Percentiles rank a stretch among this genome's conserved stretches.
These are phyloP conservation scores for Acaromyces ingoldii DNA, from an alignment of 1,284 basidiomycete species.

Conservation along the genomic window DNA sequence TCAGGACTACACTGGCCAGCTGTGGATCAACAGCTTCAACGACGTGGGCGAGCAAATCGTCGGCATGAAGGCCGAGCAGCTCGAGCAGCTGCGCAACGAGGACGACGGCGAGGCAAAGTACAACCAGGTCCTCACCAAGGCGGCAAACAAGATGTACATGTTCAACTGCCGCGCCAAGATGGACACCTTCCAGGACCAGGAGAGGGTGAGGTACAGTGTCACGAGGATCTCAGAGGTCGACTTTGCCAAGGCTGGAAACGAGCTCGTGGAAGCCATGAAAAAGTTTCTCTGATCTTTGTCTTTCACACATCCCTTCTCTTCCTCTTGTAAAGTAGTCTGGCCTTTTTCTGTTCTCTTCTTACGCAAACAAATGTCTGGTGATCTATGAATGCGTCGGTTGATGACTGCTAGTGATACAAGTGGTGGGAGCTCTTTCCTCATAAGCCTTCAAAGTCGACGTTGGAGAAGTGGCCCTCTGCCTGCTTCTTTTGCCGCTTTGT, in stretches of 20 bases:
- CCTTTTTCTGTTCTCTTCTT: neutral
- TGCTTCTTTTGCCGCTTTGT: constrained; percentile 15
- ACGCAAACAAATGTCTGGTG: neutral
- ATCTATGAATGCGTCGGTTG: too few relatives aligned
- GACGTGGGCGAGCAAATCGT: constrained; percentile 73
- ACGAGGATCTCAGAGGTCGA: constrained; percentile 31
- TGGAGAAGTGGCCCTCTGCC: neutral
- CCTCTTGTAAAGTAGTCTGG: neutral
- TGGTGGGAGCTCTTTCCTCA: too few relatives aligned
- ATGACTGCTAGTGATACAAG: too few relatives aligned
- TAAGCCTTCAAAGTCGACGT: neutral
- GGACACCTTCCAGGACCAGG: constrained; percentile 41
- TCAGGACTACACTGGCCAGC: constrained; percentile 79
- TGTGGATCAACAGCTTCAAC: constrained; percentile 94
- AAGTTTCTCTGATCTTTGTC: constrained; percentile 4
- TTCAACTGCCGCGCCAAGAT: constrained; percentile 79
- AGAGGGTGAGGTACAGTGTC: constrained; percentile 15
- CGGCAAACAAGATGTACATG: constrained; percentile 69
- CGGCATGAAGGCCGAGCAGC: constrained; percentile 72
- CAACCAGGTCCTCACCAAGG: constrained; percentile 62
- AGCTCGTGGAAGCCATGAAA: constrained; percentile 40
- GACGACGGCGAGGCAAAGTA: constrained; percentile 64
- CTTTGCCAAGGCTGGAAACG: constrained; percentile 39
- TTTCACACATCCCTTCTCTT: neutral
- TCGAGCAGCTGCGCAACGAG: constrained; percentile 74